Evolutionary conservation across 345 rosid species (phyloP).

Genomic region (Garcia nutans): DNA sequence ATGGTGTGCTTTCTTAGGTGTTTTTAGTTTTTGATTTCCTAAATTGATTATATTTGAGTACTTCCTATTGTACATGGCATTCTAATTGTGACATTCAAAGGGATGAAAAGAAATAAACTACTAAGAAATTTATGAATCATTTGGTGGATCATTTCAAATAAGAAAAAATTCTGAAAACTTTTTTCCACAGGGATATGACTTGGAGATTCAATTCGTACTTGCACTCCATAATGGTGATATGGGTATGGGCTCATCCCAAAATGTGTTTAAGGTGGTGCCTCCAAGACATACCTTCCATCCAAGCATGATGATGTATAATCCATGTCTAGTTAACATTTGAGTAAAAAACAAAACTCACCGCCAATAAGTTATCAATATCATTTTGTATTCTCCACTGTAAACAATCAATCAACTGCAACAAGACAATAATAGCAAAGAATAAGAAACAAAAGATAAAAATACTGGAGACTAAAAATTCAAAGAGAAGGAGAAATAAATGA

Average conservation of each 20-base stretch:
- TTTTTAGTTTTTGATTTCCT: neutral
- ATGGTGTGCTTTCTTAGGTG: neutral
- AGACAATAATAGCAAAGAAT: neutral
- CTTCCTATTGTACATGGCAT: neutral
- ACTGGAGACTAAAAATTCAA: neutral
- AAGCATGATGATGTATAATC: neutral
- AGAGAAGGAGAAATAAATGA: neutral
- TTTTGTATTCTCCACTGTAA: slow-evolving; percentile 33
- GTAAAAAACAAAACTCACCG: slow-evolving; percentile 12
- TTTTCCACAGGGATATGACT: neutral
- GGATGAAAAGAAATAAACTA: neutral
- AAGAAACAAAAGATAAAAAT: neutral
- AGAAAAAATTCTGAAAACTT: neutral
- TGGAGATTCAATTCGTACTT: too few relatives aligned
- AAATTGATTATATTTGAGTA: neutral
- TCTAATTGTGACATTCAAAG: neutral
- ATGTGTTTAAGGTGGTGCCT: neutral
- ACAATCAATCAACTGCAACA: slow-evolving; percentile 32
- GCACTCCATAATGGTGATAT: neutral
- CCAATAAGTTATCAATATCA: slow-evolving; percentile 28
- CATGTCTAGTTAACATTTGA: neutral
- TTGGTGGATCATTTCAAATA: slow-evolving; percentile 1
- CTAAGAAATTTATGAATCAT: neutral
- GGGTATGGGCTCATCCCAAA: neutral
- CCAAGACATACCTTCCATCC: neutral